Evolutionary conservation across 305 asterid genomes (phyloP).

Genomic region (Withania somnifera): DNA sequence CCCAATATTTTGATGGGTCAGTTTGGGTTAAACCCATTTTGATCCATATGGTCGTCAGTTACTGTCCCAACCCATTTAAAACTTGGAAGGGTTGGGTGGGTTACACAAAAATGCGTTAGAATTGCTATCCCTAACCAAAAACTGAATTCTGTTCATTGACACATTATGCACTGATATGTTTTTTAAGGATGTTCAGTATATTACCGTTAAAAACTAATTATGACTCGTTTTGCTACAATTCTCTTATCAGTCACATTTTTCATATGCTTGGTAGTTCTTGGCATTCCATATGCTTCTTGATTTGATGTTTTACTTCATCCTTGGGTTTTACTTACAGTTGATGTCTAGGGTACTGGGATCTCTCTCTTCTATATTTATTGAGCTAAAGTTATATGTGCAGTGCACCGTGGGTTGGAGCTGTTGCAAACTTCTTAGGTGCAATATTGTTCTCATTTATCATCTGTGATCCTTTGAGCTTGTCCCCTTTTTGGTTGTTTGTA

Average conservation of each 20-base stretch:
- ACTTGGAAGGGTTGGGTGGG: not conserved
- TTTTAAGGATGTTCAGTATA: not conserved
- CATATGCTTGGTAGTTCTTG: not conserved
- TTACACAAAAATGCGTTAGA: not conserved
- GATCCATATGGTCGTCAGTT: not conserved
- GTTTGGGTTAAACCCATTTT: not conserved
- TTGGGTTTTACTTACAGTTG: not conserved
- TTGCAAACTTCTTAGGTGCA: not conserved
- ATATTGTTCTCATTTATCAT: not conserved
- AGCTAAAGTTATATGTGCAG: conserved; percentile 1
- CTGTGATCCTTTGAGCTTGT: not conserved
- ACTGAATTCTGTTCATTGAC: not conserved
- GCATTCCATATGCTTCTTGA: not conserved
- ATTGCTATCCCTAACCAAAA: not conserved
- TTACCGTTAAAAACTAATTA: not conserved
- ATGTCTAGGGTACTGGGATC: not conserved
- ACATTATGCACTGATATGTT: not conserved
- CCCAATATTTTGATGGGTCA: not conserved
- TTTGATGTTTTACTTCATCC: not conserved
- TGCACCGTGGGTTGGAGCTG: conserved; percentile 1
- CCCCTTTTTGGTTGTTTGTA: not conserved
- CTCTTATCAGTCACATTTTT: not conserved
- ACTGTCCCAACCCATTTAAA: not conserved
- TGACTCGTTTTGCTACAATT: not conserved
- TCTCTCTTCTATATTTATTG: not conserved